Conservation (phyloP, 106 monocot genomes). For the Dioscorea dumetorum region DNA sequence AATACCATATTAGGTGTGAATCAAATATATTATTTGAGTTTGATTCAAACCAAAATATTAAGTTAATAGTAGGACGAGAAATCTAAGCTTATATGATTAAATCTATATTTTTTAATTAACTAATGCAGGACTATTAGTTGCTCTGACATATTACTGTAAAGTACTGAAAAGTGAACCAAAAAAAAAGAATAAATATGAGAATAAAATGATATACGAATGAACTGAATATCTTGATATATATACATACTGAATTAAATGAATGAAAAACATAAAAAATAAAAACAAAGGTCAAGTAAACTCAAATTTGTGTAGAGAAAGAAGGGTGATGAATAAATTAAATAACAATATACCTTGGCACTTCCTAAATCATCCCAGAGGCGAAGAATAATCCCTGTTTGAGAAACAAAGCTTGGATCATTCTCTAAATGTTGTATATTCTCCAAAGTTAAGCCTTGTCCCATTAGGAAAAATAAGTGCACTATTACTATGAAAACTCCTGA, state of each 20-base stretch:
- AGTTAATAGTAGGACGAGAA: not conserved
- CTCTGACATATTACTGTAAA: too few species aligned
- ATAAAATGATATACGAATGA: not conserved
- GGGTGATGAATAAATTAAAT: too few species aligned
- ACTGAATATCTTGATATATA: too few species aligned
- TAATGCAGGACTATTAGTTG: not conserved
- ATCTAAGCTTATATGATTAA: not conserved
- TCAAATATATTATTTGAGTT: too few species aligned
- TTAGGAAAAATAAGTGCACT: slow-evolving; percentile 17
- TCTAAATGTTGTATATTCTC: slow-evolving; percentile 11
- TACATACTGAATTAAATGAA: too few species aligned
- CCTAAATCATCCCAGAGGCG: slow-evolving; percentile 58
- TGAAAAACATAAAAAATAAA: not conserved
- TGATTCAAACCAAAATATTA: not conserved
- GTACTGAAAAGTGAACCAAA: too few species aligned
- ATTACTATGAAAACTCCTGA: slow-evolving; percentile 21
- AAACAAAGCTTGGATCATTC: slow-evolving; percentile 4
- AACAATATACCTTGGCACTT: slow-evolving; percentile 33
- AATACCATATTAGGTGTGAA: too few species aligned
- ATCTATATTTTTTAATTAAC: not conserved
- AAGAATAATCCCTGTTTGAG: slow-evolving; percentile 35
- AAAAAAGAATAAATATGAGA: not conserved
- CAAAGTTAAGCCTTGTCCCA: slow-evolving; percentile 19
- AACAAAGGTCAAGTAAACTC: not conserved
- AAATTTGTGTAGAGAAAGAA: not conserved